phyloP scores from a whole-genome alignment of 371 early-diverging fungal species.

The Chytridium lagenaria region DNA sequence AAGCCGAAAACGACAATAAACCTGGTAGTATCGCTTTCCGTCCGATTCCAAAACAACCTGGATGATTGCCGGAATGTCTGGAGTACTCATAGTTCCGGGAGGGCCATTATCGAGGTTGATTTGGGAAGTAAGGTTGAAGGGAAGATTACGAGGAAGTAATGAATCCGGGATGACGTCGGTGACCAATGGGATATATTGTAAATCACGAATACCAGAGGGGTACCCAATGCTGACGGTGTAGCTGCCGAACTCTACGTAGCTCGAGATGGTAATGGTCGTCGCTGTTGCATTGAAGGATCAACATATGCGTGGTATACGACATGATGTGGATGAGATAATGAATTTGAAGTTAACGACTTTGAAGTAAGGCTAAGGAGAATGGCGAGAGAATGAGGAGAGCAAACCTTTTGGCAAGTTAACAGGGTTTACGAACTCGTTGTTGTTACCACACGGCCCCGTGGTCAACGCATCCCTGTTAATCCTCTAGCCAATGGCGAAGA shows the following conservation, averaged over 20 bases:
- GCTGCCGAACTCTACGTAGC: background rate
- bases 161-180: background rate
- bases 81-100: background rate
- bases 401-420: background rate
- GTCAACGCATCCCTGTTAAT: background rate
- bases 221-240: background rate
- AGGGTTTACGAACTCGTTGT: background rate
- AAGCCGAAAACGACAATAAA: background rate
- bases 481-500: background rate
- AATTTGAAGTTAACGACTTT: background rate
- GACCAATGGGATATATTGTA: background rate
- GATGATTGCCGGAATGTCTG: background rate
- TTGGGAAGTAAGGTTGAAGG: background rate
- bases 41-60: slow-evolving; percentile 1
- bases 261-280: slow-evolving; percentile 2
- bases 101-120: background rate
- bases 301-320: background rate
- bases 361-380: background rate
- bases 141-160: background rate
- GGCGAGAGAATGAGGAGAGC: background rate
- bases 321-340: background rate
- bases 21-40: background rate
- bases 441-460: background rate
- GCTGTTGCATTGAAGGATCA: background rate
- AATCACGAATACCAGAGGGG: background rate